Percentiles rank a stretch among this genome's conserved stretches.
These are phyloP conservation scores for Taphrina flavorubra DNA, from an alignment of 1,139 yeast species.

Conservation along the genomic window DNA sequence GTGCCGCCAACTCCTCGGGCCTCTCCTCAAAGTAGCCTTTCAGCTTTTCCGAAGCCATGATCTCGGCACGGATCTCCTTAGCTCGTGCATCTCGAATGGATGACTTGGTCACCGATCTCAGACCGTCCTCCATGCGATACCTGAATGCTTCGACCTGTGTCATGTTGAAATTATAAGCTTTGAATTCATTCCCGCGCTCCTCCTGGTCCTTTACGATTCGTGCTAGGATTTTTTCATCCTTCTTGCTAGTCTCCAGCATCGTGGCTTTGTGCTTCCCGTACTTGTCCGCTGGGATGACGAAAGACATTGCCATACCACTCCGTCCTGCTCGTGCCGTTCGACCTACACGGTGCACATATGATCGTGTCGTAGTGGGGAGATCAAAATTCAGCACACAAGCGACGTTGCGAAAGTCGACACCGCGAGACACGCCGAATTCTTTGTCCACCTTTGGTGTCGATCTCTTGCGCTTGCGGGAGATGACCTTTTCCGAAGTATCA, in stretches of 20 bases:
- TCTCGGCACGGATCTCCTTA: constrained; percentile 84
- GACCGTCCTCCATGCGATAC: constrained; percentile 96
- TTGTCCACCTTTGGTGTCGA: constrained; percentile 55
- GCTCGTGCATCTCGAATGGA: constrained; percentile 93
- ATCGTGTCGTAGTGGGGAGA: constrained; percentile 84
- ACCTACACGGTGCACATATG: constrained; percentile 93
- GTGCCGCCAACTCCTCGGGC: constrained; percentile 88
- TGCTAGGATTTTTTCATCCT: constrained; percentile 82
- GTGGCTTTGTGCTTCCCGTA: constrained; percentile 91
- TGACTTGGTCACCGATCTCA: constrained; percentile 88
- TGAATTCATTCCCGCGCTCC: constrained; percentile 51
- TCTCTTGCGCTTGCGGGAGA: constrained; percentile 54
- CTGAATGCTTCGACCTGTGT: constrained; percentile 94
- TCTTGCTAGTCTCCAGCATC: constrained; percentile 68
- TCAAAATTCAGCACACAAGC: constrained; percentile 97
- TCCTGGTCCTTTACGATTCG: constrained; percentile 81
- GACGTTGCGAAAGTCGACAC: constrained; percentile 94
- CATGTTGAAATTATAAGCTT: constrained; percentile 89
- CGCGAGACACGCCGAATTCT: constrained; percentile 95
- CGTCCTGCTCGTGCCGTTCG: constrained; percentile 98
- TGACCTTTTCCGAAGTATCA: constrained; percentile 40
- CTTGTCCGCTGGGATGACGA: constrained; percentile 81
- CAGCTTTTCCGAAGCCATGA: constrained; percentile 84
- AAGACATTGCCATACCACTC: constrained; percentile 92
- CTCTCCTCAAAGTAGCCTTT: constrained; percentile 96